These are phyloP conservation scores for Colletotrichum kahawae DNA, from an alignment of 2,329 filamentous ascomycete species.

Conservation along the genomic window DNA sequence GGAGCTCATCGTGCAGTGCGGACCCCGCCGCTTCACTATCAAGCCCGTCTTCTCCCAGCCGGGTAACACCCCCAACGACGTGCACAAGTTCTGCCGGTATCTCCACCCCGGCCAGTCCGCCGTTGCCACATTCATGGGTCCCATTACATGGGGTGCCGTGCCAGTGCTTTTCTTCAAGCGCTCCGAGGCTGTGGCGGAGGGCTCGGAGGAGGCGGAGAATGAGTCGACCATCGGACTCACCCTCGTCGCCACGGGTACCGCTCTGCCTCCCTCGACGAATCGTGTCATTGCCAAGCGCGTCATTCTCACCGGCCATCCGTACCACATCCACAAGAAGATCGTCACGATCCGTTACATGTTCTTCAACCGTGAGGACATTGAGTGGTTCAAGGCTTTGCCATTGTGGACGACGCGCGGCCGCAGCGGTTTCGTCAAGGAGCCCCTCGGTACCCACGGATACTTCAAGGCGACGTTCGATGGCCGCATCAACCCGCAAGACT, in stretches of 20 bases:
- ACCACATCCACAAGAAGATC: constrained; percentile 97
- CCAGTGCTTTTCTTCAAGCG: constrained; percentile 88
- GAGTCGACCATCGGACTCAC: constrained; percentile 59
- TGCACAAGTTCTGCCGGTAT: constrained; percentile 95
- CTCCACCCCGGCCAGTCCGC: constrained; percentile 89
- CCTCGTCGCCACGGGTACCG: constrained; percentile 86
- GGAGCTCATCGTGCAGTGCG: constrained; percentile 89
- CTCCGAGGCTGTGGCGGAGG: constrained; percentile 40
- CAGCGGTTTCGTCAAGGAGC: constrained; percentile 91
- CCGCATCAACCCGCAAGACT: constrained; percentile 94
- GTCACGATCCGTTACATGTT: constrained; percentile 99
- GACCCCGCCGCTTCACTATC: constrained; percentile 83
- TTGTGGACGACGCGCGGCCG: constrained; percentile 92
- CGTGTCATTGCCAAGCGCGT: constrained; percentile 93
- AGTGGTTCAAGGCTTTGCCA: constrained; percentile 97
- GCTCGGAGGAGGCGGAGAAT: constrained; percentile 45
- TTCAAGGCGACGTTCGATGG: constrained; percentile 99
- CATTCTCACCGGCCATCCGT: constrained; percentile 93
- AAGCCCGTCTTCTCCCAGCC: constrained; percentile 89
- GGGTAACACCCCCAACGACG: constrained; percentile 93
- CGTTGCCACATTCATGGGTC: constrained; percentile 88
- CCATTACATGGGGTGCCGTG: constrained; percentile 90
- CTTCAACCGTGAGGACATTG: constrained; percentile 93
- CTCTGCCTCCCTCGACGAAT: constrained; percentile 74
- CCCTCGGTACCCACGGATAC: constrained; percentile 96